phyloP scores from a whole-genome alignment of 2,329 filamentous ascomycete genomes.

The Shiraia sp. region DNA sequence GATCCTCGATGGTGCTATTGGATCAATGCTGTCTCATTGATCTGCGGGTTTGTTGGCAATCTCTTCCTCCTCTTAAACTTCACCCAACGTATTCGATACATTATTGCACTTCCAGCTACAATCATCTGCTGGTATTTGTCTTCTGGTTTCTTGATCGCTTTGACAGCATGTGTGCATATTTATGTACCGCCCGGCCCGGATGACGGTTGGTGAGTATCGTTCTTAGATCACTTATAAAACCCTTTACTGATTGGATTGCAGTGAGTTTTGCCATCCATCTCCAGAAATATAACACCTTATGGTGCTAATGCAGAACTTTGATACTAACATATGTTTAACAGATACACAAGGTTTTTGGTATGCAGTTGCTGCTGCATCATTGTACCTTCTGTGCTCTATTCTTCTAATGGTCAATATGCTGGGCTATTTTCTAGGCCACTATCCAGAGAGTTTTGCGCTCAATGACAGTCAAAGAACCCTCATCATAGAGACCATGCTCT shows the following conservation, averaged over 20 bases:
- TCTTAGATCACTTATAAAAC: not conserved
- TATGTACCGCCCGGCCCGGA: constrained; percentile 57
- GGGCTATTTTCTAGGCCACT: constrained; percentile 75
- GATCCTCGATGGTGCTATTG: constrained; percentile 77
- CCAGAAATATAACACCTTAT: too few species aligned
- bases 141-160: constrained; percentile 65
- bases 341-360: constrained; percentile 87
- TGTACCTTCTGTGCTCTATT: constrained; percentile 79
- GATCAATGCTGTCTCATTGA: constrained; percentile 78
- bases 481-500: constrained; percentile 87
- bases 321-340: not conserved
- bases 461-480: constrained; percentile 82
- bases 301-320: constrained; percentile 23
- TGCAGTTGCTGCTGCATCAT: constrained; percentile 74
- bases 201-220: constrained; percentile 47
- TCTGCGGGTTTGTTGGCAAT: constrained; percentile 77
- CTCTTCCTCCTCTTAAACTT: constrained; percentile 85
- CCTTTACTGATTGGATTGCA: not conserved
- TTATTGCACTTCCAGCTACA: constrained; percentile 79
- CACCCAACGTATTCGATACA: constrained; percentile 76
- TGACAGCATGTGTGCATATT: constrained; percentile 67
- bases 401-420: constrained; percentile 79
- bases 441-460: constrained; percentile 76
- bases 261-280: not conserved
- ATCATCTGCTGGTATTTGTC: constrained; percentile 77